phyloP scores from a whole-genome alignment of 768 basidiomycete genomes.

The Termitomyces sp. region DNA sequence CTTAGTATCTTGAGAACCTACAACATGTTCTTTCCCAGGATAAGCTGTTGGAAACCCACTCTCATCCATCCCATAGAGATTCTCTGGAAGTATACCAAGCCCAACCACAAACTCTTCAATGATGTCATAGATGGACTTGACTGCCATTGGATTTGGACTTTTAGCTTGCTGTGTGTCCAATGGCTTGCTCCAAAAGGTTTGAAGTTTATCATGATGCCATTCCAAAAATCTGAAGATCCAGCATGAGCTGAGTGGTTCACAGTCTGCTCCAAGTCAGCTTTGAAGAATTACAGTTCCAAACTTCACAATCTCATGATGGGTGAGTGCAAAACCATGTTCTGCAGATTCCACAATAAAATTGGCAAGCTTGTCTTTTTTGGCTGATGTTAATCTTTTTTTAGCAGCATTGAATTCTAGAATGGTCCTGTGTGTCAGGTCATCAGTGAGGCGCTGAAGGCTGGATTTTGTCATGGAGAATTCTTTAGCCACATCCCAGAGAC shows the following conservation, averaged over 20 bases:
- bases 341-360: conserved; percentile 24
- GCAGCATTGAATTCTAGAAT: conserved; percentile 12
- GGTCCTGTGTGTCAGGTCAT: not conserved
- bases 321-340: conserved; percentile 24
- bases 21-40: not conserved
- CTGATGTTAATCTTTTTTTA: conserved; percentile 22
- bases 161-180: conserved; percentile 26
- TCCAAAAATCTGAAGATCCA: conserved; percentile 27
- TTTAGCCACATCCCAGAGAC: conserved; percentile 17
- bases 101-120: conserved; percentile 22
- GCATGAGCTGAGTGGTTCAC: conserved; percentile 17
- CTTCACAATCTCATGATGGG: conserved; percentile 12
- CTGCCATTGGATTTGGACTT: conserved; percentile 23
- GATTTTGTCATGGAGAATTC: conserved; percentile 5
- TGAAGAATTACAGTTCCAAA: conserved; percentile 25
- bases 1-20: not conserved
- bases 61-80: conserved; percentile 37
- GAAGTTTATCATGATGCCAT: conserved; percentile 22
- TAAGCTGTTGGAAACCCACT: conserved; percentile 24
- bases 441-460: conserved; percentile 10
- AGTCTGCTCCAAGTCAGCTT: conserved; percentile 9
- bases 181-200: conserved; percentile 29
- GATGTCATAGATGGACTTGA: conserved; percentile 16
- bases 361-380: conserved; percentile 26
- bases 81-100: conserved; percentile 14